These are phyloP conservation scores for Phytomonas sp. DNA, from an alignment of 208 protist genomes.

Conservation along the genomic window DNA sequence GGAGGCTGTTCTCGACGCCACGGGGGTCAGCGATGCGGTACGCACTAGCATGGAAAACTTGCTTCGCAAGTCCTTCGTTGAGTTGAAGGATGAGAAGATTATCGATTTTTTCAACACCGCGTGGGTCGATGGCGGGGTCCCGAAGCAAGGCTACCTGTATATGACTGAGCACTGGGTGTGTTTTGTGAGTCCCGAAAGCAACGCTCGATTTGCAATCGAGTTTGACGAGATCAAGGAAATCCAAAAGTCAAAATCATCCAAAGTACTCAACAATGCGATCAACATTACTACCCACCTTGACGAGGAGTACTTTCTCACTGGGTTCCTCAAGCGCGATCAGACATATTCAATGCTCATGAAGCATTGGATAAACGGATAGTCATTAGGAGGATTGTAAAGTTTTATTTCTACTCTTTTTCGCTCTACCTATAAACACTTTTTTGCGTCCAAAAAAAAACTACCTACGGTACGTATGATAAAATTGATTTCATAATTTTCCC, in stretches of 20 bases:
- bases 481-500: not conserved
- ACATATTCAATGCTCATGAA: conserved; percentile 64
- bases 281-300: conserved; percentile 58
- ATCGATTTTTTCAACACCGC: conserved; percentile 53
- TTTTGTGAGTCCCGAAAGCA: conserved; percentile 36
- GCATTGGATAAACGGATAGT: conserved; percentile 48
- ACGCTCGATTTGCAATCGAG: conserved; percentile 46
- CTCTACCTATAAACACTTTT: not conserved
- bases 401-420: conserved; percentile 3
- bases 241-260: conserved; percentile 49
- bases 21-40: conserved; percentile 53
- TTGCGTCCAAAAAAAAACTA: not conserved
- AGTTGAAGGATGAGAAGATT: conserved; percentile 44
- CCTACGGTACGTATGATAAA: not conserved
- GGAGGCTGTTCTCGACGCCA: conserved; percentile 57
- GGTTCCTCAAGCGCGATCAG: conserved; percentile 62
- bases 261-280: conserved; percentile 66
- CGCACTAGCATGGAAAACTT: conserved; percentile 45
- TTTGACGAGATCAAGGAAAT: conserved; percentile 82
- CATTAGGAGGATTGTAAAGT: not conserved
- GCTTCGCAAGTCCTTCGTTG: conserved; percentile 55
- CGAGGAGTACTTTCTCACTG: conserved; percentile 47
- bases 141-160: conserved; percentile 52
- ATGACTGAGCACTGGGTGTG: conserved; percentile 63
- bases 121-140: conserved; percentile 26